Evolutionary conservation across 116 monocot genomes (phyloP), one percentile per base, ranked within the genome.

Genomic region (Trichopus zeylanicus): DNA sequence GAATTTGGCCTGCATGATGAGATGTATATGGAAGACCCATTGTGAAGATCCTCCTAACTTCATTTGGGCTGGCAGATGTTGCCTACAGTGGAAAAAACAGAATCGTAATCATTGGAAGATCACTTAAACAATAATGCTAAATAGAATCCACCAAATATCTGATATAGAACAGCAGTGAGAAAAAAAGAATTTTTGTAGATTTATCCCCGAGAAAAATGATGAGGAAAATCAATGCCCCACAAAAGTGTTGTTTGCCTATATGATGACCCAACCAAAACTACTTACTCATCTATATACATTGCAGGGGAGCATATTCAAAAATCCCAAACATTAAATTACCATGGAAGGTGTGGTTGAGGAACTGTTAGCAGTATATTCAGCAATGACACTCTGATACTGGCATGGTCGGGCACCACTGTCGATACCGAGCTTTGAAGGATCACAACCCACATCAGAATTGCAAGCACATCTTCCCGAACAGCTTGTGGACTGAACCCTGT

Each of bases 381-480:
- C 69, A 62, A 98, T 58, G 2, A 98, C 91, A 68, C 57, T 80
- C 12, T 87, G 84, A 59, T 73, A 85, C 62, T 75, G 79, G 66
- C 97, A 98, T 35, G 87, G 97, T 32, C 82, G 85, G 9, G 66
- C 73, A n/a, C 75, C 70, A 56, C 63, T 66, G 34, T 75, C 82
- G 7, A 56, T 2, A 6, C 55, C 61, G 24, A 98, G 70, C 63
- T 82, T 84, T 46, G 84, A 73, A 57, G 91, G 97, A 73, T 91
- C 85, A 72, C 97, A 98, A 2, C 66, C 70, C 25, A 77, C 78
- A 62, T 91, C 87, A 26, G 91, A 81, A 59, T 98, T 98, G 60
- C 97, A 98, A 10, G 87, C 56, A 49, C 97, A 98, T 64, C 78
- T 78, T 55, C 97, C 97, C 29, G 79, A 70, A 69, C 97, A 97